These are phyloP conservation scores for Binderoboletus segoi DNA, from an alignment of 1,284 basidiomycete genomes.

Conservation along the genomic window DNA sequence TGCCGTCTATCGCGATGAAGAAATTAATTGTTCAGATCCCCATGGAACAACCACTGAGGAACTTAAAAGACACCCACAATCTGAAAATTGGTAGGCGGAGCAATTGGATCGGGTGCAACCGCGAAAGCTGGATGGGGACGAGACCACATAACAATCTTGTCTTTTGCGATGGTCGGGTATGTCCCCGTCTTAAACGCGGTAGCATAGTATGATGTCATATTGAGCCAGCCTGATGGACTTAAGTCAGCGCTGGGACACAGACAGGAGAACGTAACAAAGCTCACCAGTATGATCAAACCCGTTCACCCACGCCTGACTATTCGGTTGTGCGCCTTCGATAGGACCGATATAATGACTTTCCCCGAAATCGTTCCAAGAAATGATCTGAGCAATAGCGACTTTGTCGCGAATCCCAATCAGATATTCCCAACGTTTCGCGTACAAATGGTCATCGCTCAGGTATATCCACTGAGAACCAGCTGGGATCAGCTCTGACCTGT, in stretches of 20 bases:
- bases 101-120: constrained; percentile 52
- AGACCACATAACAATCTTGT: constrained; percentile 73
- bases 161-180: constrained; percentile 64
- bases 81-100: constrained; percentile 57
- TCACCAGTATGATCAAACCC: constrained; percentile 65
- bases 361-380: constrained; percentile 68
- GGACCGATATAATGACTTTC: constrained; percentile 69
- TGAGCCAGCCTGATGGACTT: constrained; percentile 54
- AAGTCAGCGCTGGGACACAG: neutral
- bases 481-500: constrained; percentile 4
- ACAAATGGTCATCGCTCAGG: constrained; percentile 72
- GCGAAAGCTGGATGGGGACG: constrained; percentile 70
- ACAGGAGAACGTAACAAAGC: constrained; percentile 6
- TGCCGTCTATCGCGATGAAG: constrained; percentile 36
- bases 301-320: constrained; percentile 64
- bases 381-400: constrained; percentile 60
- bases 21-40: constrained; percentile 5
- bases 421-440: constrained; percentile 74
- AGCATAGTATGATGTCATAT: constrained; percentile 70
- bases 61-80: constrained; percentile 38
- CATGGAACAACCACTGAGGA: neutral
- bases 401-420: constrained; percentile 61
- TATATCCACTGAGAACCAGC: constrained; percentile 55
- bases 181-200: constrained; percentile 75
- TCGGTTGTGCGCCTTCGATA: constrained; percentile 66